Evolutionary conservation across 1,284 basidiomycete species (phyloP).

Genomic region (Ceratobasidium papillatum): DNA sequence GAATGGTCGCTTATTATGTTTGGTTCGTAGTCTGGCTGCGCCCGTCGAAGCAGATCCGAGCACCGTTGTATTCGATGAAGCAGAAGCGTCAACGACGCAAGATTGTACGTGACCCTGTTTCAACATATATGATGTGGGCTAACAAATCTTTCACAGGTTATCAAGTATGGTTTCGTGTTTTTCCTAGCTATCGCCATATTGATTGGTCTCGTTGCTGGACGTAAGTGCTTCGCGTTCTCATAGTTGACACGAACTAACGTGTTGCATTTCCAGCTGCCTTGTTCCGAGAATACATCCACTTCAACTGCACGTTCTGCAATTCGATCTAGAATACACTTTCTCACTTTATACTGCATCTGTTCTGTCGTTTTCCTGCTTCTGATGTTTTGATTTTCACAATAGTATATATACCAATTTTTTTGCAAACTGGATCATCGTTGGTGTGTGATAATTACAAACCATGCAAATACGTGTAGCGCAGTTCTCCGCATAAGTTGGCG

Average conservation of each 20-base stretch:
- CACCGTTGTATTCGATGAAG: constrained; percentile 85
- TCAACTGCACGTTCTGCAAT: constrained; percentile 74
- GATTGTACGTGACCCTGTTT: constrained; percentile 57
- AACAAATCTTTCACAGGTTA: constrained; percentile 65
- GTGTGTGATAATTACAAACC: neutral
- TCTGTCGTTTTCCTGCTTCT: constrained; percentile 7
- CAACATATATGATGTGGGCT: constrained; percentile 55
- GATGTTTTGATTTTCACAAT: constrained; percentile 24
- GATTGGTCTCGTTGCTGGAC: constrained; percentile 76
- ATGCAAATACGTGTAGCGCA: too few species aligned
- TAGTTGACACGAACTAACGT: constrained; percentile 25
- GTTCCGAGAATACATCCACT: constrained; percentile 65
- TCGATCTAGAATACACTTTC: constrained; percentile 56
- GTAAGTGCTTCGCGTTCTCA: constrained; percentile 61
- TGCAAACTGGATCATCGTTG: neutral
- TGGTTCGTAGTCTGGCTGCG: constrained; percentile 69
- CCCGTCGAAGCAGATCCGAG: constrained; percentile 89
- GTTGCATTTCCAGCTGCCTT: constrained; percentile 60
- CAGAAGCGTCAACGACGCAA: constrained; percentile 86
- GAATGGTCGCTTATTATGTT: neutral
- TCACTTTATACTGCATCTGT: constrained; percentile 1
- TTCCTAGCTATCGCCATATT: constrained; percentile 77
- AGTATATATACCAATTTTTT: constrained; percentile 4
- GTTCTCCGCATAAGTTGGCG: too few species aligned
- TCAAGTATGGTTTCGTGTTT: constrained; percentile 84